These are phyloP conservation scores for Oryza brachyantha DNA, from an alignment of 176 grass and related monocot species.

Conservation along the genomic window DNA sequence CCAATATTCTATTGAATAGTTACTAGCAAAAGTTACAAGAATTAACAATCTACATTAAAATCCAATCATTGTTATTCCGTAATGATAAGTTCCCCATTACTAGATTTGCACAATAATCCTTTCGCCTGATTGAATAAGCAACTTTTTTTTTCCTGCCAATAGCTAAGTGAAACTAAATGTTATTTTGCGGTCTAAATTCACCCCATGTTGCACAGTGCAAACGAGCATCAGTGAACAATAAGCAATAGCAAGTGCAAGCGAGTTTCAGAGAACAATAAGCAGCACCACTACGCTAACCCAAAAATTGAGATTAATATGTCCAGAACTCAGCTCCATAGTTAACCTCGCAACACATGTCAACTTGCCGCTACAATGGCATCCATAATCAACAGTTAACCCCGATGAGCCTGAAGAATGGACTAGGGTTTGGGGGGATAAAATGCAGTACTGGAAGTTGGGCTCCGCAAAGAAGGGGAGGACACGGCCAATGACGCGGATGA, in stretches of 20 bases:
- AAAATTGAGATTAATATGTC: background rate
- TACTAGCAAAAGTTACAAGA: background rate
- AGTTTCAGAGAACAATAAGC: background rate
- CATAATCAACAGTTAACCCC: background rate
- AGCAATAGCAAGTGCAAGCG: background rate
- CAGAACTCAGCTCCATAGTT: background rate
- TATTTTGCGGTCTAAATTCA: background rate
- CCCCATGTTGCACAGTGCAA: background rate
- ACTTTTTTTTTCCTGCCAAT: background rate
- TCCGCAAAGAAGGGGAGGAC: constrained; percentile 81
- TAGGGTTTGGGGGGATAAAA: constrained; percentile 18
- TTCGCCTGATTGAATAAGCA: background rate
- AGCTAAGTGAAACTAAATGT: background rate
- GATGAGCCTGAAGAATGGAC: background rate
- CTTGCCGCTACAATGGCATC: background rate
- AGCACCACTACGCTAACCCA: background rate
- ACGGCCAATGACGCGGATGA: constrained; percentile 73
- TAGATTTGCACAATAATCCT: background rate
- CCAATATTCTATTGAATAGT: background rate
- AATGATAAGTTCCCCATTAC: background rate
- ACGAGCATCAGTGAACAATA: background rate
- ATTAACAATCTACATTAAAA: background rate
- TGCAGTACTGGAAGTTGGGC: constrained; percentile 52
- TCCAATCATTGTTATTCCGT: background rate
- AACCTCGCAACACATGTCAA: background rate